These are phyloP conservation scores for Boletus calvinii DNA, from an alignment of 1,284 basidiomycete species.

Conservation along the genomic window DNA sequence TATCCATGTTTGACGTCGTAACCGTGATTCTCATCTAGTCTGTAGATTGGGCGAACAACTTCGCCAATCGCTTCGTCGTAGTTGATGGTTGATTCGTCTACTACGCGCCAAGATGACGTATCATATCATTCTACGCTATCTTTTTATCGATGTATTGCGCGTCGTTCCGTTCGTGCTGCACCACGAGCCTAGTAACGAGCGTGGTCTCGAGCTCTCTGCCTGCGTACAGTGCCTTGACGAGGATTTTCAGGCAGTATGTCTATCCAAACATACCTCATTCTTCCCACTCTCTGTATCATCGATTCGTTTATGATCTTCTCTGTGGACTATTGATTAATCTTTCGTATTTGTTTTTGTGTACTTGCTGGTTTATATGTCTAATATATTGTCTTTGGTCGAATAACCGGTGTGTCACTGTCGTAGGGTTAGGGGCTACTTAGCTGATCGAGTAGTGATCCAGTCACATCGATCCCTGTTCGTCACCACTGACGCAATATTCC, in stretches of 20 bases:
- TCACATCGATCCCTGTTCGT: constrained; percentile 11
- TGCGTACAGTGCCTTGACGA: constrained; percentile 32
- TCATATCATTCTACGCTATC: constrained; percentile 43
- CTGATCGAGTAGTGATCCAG: not conserved
- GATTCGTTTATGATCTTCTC: constrained; percentile 6
- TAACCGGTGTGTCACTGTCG: no score
- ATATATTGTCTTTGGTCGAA: constrained; percentile 8
- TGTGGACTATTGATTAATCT: constrained; percentile 21
- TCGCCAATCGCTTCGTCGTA: constrained; percentile 37
- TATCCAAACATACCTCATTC: constrained; percentile 15
- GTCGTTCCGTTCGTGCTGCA: constrained; percentile 57
- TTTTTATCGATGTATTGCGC: constrained; percentile 56
- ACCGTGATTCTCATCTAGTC: constrained; percentile 6
- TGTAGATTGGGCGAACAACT: constrained; percentile 31
- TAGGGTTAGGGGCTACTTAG: constrained; percentile 5
- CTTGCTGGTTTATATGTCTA: constrained; percentile 17
- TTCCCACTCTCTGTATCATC: not conserved
- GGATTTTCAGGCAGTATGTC: constrained; percentile 33
- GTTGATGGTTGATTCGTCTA: constrained; percentile 42
- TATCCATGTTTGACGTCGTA: not conserved
- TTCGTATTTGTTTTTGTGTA: constrained; percentile 5
- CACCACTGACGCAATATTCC: constrained; percentile 26
- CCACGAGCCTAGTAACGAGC: constrained; percentile 54
- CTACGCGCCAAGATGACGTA: constrained; percentile 29
- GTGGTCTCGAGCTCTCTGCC: constrained; percentile 47